Evolutionary conservation across 768 basidiomycete species (phyloP), one percentile per base, ranked within the genome.

Genomic region (Tricholoma flavovirens): DNA sequence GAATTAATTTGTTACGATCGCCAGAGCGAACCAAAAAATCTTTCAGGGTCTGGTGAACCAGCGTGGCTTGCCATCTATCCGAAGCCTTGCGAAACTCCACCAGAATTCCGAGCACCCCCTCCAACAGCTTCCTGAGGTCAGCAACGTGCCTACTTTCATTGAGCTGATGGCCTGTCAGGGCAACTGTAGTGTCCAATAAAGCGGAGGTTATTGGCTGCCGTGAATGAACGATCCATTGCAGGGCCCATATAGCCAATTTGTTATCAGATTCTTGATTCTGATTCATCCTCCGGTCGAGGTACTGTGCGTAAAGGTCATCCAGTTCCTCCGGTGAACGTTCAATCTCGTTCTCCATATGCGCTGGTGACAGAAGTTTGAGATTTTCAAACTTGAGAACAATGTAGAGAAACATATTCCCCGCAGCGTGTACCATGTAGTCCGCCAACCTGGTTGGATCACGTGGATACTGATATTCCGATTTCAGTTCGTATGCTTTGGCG

Each of bases 141-240:
- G 36, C 36, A 38, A 38, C 15, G 12, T 38, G 36, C 14, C 36
- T 38, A 14, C 36, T 38, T 38, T 38, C 36, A 15, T 38, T 38
- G 36, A 38, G 36, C 36, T 38, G 36, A 38, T 38, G 36, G 15
- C 36, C 36, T 38, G 36, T 38, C 36, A 38, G 36, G 36, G 50
- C 50, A 19, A 51, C 50, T 33, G 26, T 26, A 5, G 26, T 26
- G 35, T 26, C 30, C 30, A 51, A 35, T 1, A 51, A 19, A 26
- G 15, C 19, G 17, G 10, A 17, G 17, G 14, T 21, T 26, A 51
- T 33, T 33, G 50, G 50, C 12, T 14, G 11, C 32, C 17, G 50
- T 51, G 50, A 51, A 33, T 51, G 35, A 14, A 51, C 12, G 50
- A 51, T 21, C 50, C 32, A 51, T 14, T 51, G 50, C 22, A 51